Base-by-base conservation (phyloP, 768 basidiomycete species). In the Brasilioporus rufonigricans region DNA sequence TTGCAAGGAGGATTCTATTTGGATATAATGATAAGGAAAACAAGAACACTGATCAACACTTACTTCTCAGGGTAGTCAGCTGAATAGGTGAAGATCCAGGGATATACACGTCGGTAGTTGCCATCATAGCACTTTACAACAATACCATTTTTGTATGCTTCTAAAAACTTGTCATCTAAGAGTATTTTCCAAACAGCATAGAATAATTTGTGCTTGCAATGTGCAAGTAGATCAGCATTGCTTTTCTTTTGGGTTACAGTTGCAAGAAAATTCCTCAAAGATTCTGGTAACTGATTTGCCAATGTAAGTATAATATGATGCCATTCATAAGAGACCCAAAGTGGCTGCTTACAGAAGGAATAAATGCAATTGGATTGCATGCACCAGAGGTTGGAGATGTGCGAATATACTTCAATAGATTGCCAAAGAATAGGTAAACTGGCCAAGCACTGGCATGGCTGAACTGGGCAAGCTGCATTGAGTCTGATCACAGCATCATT, bases 401-500 rank as follows among this genome's bases (percentile, higher is more conserved):
- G n/a, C n/a, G n/a, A n/a, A n/a, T n/a, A n/a, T n/a, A n/a, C n/a
- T n/a, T n/a, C n/a, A n/a, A n/a, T n/a, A n/a, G n/a, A n/a, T n/a
- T n/a, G n/a, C n/a, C n/a, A n/a, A n/a, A n/a, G n/a, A n/a, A n/a
- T n/a, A n/a, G n/a, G n/a, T n/a, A n/a, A n/a, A n/a, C n/a, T n/a
- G n/a, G n/a, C n/a, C n/a, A n/a, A n/a, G n/a, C n/a, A n/a, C n/a
- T n/a, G n/a, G n/a, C n/a, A n/a, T n/a, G n/a, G n/a, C n/a, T n/a
- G n/a, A n/a, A n/a, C n/a, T n/a, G n/a, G n/a, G n/a, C n/a, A n/a
- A n/a, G n/a, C n/a, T 59, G 60, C 0, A 61, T 67, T 0, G 55
- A 44, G 29, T 67, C 66, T 0, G 64, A 67, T 57, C 53, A 65
- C 5, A 67, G 24, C 66, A 65, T 67, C 6, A 44, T 27, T 27